These are phyloP conservation scores for Xylaria sp. DNA, from an alignment of 2,329 filamentous ascomycete species.

Conservation along the genomic window DNA sequence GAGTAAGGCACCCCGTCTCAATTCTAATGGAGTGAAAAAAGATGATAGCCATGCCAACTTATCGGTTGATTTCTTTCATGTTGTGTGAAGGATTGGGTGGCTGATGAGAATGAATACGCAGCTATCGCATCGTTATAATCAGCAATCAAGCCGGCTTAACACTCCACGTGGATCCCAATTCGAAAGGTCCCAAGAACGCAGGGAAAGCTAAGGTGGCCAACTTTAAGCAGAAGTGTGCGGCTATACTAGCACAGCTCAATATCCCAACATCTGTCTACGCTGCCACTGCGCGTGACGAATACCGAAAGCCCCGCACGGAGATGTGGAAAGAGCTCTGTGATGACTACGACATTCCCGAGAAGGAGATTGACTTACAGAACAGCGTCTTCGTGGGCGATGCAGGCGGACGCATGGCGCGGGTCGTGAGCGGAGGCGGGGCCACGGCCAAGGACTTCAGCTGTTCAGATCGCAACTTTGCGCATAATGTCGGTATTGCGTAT, in stretches of 20 bases:
- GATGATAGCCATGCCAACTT: background rate
- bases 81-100: background rate
- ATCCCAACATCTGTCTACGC: slow-evolving; percentile 84
- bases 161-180: slow-evolving; percentile 74
- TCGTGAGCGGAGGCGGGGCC: slow-evolving; percentile 36
- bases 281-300: slow-evolving; percentile 80
- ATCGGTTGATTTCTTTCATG: background rate
- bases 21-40: too few relatives aligned
- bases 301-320: slow-evolving; percentile 82
- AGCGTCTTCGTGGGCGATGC: slow-evolving; percentile 94
- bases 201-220: slow-evolving; percentile 68
- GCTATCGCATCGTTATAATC: slow-evolving; percentile 77
- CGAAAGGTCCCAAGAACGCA: slow-evolving; percentile 62
- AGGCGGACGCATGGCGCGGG: slow-evolving; percentile 60
- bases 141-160: slow-evolving; percentile 89
- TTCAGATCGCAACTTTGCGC: slow-evolving; percentile 78
- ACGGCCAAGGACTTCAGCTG: slow-evolving; percentile 66
- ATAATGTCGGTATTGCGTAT: slow-evolving; percentile 81
- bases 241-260: slow-evolving; percentile 73
- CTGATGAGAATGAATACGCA: slow-evolving; percentile 40
- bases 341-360: slow-evolving; percentile 63
- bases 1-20: slow-evolving; percentile 66
- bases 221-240: slow-evolving; percentile 82
- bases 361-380: slow-evolving; percentile 68
- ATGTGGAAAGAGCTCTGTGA: slow-evolving; percentile 77